These are phyloP conservation scores for Aspergillus melleus DNA, from an alignment of 2,329 filamentous ascomycete genomes.

Conservation along the genomic window DNA sequence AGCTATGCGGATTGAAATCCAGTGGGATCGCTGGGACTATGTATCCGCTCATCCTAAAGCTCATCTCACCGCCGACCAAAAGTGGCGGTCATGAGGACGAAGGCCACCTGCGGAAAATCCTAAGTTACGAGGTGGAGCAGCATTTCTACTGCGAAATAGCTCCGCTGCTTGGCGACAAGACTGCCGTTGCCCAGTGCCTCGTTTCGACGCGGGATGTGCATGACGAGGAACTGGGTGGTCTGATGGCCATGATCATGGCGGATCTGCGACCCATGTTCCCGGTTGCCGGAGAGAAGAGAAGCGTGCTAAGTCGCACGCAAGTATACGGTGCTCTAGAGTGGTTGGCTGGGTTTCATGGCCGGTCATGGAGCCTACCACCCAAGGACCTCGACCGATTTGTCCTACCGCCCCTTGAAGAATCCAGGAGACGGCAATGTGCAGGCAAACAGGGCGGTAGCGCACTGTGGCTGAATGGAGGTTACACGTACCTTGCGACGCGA, in stretches of 20 bases:
- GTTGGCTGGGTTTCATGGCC: constrained; percentile 62
- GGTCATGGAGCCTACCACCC: constrained; percentile 46
- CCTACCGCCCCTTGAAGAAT: constrained; percentile 59
- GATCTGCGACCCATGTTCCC: constrained; percentile 58
- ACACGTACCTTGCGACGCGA: constrained; percentile 67
- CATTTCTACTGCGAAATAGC: constrained; percentile 63
- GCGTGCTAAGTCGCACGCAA: constrained; percentile 49
- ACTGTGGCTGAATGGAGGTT: constrained; percentile 67
- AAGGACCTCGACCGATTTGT: constrained; percentile 29
- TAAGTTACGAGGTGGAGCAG: constrained; percentile 68
- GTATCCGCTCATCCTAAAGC: constrained; percentile 56
- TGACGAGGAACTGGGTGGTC: constrained; percentile 21
- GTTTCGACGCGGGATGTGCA: constrained; percentile 42
- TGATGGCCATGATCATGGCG: constrained; percentile 58
- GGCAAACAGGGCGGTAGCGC: constrained; percentile 22
- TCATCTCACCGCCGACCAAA: constrained; percentile 55
- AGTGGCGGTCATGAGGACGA: constrained; percentile 47
- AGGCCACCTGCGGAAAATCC: constrained; percentile 64
- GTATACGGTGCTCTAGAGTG: constrained; percentile 59
- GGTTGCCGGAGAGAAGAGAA: constrained; percentile 46
- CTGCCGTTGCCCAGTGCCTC: constrained; percentile 55
- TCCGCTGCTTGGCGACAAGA: constrained; percentile 44
- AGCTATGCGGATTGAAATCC: constrained; percentile 23
- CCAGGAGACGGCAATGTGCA: constrained; percentile 28
- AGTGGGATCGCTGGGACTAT: constrained; percentile 12